phyloP scores from a whole-genome alignment of 192 early-diverging fungal genomes.

The Diversispora eburnea region DNA sequence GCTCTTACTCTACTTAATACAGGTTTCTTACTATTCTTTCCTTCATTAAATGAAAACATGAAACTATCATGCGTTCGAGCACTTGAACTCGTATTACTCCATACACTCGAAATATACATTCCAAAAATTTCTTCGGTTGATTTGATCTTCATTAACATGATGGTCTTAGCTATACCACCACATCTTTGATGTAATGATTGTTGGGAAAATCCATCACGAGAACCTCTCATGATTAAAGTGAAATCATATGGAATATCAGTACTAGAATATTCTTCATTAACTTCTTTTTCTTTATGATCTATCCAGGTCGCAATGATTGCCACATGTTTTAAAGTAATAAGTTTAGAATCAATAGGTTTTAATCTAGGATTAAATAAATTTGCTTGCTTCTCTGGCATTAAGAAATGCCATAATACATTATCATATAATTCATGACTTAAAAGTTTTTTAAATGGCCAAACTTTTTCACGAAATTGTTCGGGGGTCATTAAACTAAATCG shows the following conservation, averaged over 20 bases:
- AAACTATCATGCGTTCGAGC: conserved; percentile 6
- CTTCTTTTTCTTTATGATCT: not conserved
- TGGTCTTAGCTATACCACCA: not conserved
- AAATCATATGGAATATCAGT: conserved; percentile 21
- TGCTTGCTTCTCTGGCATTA: not conserved
- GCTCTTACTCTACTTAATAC: conserved; percentile 7
- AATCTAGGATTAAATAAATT: not conserved
- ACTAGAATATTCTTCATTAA: not conserved
- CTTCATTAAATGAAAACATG: conserved; percentile 16
- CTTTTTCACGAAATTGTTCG: conserved; percentile 15
- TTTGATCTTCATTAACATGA: conserved; percentile 3
- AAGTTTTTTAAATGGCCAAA: conserved; percentile 20
- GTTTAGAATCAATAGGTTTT: conserved; percentile 9
- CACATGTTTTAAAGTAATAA: conserved; percentile 17
- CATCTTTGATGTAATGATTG: conserved; percentile 12
- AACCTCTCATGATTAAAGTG: conserved; percentile 3
- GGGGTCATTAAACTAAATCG: conserved; percentile 14
- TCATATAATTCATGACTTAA: conserved; percentile 8
- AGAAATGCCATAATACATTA: conserved; percentile 6
- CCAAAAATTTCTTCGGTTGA: conserved; percentile 17
- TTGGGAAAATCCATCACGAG: conserved; percentile 12
- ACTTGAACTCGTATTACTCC: not conserved
- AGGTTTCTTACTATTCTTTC: not conserved
- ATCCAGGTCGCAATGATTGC: conserved; percentile 22
- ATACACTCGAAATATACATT: conserved; percentile 3